Percentiles rank a stretch among this genome's conserved stretches.
Evolutionary conservation across 1,284 basidiomycete species (phyloP).

Genomic region (Pseudozyma thailandica): DNA sequence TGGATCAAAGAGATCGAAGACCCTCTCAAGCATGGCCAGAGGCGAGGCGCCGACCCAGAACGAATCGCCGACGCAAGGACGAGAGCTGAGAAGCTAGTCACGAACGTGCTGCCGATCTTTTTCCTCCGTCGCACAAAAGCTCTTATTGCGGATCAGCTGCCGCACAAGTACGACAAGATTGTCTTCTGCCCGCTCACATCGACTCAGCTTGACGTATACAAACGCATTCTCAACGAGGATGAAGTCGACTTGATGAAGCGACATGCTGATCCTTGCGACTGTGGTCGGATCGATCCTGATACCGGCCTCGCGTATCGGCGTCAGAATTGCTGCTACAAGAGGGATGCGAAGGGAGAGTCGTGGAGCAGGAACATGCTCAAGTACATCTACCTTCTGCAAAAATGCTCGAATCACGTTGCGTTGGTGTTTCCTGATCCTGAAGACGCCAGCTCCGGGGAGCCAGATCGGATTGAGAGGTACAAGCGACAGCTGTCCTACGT

Average conservation of each 20-base stretch:
- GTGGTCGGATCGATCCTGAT: conserved; percentile 71
- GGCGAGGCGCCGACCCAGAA: conserved; percentile 73
- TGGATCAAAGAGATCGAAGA: conserved; percentile 44
- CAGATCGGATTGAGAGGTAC: conserved; percentile 50
- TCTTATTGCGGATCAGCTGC: conserved; percentile 82
- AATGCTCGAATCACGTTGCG: conserved; percentile 84
- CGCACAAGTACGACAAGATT: conserved; percentile 83
- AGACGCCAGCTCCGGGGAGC: conserved; percentile 26
- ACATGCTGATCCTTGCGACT: conserved; percentile 78
- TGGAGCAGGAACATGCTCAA: conserved; percentile 71
- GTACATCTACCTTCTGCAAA: conserved; percentile 81
- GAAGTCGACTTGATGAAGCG: conserved; percentile 76
- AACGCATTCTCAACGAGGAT: conserved; percentile 74
- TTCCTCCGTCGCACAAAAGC: conserved; percentile 84
- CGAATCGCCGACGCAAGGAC: conserved; percentile 72
- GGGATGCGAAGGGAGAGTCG: conserved; percentile 73
- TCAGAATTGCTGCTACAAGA: conserved; percentile 70
- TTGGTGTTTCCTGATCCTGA: conserved; percentile 78
- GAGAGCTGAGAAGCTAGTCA: conserved; percentile 71
- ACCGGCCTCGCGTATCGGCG: conserved; percentile 46
- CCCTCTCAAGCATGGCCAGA: conserved; percentile 76
- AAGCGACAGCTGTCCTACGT: conserved; percentile 57
- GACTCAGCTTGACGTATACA: conserved; percentile 78
- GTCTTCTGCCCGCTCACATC: conserved; percentile 84
- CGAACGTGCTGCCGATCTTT: conserved; percentile 77